These are phyloP conservation scores for Aspergillus ibericus DNA, from an alignment of 2,329 filamentous ascomycete species.

Conservation along the genomic window DNA sequence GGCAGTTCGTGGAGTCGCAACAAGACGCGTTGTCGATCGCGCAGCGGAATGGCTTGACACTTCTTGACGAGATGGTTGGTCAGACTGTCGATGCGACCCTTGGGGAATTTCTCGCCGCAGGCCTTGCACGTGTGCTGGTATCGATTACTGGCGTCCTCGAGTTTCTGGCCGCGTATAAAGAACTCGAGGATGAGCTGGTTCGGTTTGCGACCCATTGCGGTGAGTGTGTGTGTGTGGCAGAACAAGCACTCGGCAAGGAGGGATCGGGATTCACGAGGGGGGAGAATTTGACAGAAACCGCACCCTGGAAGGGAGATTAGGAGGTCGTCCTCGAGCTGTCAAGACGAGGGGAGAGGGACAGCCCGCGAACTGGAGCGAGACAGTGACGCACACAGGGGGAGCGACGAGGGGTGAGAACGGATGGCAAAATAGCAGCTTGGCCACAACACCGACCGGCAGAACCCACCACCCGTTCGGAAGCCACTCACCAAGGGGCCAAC, in stretches of 20 bases:
- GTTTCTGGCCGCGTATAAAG: constrained; percentile 82
- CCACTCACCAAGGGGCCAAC: not conserved
- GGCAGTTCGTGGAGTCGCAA: constrained; percentile 70
- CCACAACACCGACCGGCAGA: constrained; percentile 7
- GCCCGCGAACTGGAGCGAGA: not conserved
- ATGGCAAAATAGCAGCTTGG: constrained; percentile 21
- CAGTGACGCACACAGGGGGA: constrained; percentile 17
- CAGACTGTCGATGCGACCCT: constrained; percentile 81
- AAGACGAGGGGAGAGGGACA: not conserved
- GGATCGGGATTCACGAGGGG: constrained; percentile 13
- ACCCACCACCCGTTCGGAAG: constrained; percentile 8
- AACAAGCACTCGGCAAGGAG: constrained; percentile 13
- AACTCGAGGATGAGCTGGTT: constrained; percentile 84
- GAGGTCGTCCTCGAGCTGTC: not conserved
- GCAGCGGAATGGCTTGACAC: constrained; percentile 74
- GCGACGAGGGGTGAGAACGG: constrained; percentile 11
- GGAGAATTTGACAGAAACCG: not conserved
- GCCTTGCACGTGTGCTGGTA: constrained; percentile 89
- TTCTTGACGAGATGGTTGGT: constrained; percentile 80
- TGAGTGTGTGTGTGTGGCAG: constrained; percentile 12
- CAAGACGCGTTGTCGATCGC: constrained; percentile 73
- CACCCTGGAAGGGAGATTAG: not conserved
- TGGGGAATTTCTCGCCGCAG: constrained; percentile 86
- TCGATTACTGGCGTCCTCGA: constrained; percentile 85
- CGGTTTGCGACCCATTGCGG: constrained; percentile 75